Percentiles rank a stretch among this genome's conserved stretches.
Evolutionary conservation across 352 stramenopile species (phyloP).

Genomic region (Globisporangium ultimum): DNA sequence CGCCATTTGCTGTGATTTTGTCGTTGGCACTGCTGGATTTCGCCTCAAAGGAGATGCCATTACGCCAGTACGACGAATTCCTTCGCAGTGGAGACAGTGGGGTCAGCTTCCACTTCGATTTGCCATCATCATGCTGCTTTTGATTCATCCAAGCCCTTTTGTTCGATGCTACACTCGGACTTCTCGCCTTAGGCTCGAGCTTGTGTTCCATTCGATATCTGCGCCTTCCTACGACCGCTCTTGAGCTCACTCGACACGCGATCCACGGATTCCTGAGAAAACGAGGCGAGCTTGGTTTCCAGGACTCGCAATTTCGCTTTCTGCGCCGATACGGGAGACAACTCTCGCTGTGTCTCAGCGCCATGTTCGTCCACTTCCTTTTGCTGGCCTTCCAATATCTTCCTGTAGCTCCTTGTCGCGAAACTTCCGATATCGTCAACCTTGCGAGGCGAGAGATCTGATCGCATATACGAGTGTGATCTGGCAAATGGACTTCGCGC

Average conservation of each 20-base stretch:
- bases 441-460: background rate
- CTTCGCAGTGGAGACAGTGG: constrained; percentile 47
- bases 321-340: constrained; percentile 48
- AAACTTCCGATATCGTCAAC: too few relatives aligned
- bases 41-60: constrained; percentile 47
- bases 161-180: too few relatives aligned
- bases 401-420: background rate
- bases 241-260: constrained; percentile 30
- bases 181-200: background rate
- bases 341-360: constrained; percentile 4
- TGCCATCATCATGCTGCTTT: background rate
- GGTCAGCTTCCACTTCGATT: constrained; percentile 20
- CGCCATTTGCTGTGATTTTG: background rate
- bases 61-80: constrained; percentile 46
- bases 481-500: too few relatives aligned
- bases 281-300: constrained; percentile 48
- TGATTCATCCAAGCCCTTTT: too few relatives aligned
- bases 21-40: background rate
- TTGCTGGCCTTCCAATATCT: background rate
- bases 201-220: background rate
- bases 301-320: constrained; percentile 50
- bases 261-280: constrained; percentile 44
- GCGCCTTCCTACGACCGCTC: background rate
- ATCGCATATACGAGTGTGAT: background rate
- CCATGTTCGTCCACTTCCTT: background rate